Evolutionary conservation across 352 stramenopile species (phyloP).

Genomic region (Phytophthora ramorum): DNA sequence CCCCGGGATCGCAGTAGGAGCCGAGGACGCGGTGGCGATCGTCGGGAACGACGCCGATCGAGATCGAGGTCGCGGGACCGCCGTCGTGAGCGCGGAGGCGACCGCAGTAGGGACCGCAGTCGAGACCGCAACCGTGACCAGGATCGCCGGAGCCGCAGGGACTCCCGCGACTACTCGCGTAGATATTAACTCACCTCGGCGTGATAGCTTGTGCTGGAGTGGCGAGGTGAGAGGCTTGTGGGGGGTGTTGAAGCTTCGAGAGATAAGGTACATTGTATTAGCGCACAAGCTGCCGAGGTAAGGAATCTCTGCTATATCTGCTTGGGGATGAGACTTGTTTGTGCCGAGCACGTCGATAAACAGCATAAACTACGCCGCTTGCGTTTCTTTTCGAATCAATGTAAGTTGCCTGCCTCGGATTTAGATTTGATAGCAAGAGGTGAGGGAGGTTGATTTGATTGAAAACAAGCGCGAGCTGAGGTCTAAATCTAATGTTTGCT

Average conservation of each 20-base stretch:
- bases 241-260: not conserved
- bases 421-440: not conserved
- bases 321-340: not conserved
- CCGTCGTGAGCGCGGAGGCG: slow-evolving; percentile 45
- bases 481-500: not conserved
- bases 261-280: slow-evolving; percentile 21
- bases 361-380: slow-evolving; percentile 5
- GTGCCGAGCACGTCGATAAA: not conserved
- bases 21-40: slow-evolving; percentile 48
- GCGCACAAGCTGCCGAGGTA: slow-evolving; percentile 13
- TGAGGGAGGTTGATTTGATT: not conserved
- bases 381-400: slow-evolving; percentile 1
- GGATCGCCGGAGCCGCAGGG: slow-evolving; percentile 57
- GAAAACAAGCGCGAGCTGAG: not conserved
- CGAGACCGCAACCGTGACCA: slow-evolving; percentile 10
- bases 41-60: slow-evolving; percentile 39
- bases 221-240: not conserved
- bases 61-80: slow-evolving; percentile 48
- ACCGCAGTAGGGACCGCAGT: slow-evolving; percentile 52
- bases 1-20: slow-evolving; percentile 48
- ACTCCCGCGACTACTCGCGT: slow-evolving; percentile 57
- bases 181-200: slow-evolving; percentile 31
- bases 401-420: slow-evolving; percentile 2
- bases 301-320: slow-evolving; percentile 3
- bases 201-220: slow-evolving; percentile 1